Base-by-base conservation (phyloP, 371 early-diverging fungal genomes). In the Batkoa obscura region DNA sequence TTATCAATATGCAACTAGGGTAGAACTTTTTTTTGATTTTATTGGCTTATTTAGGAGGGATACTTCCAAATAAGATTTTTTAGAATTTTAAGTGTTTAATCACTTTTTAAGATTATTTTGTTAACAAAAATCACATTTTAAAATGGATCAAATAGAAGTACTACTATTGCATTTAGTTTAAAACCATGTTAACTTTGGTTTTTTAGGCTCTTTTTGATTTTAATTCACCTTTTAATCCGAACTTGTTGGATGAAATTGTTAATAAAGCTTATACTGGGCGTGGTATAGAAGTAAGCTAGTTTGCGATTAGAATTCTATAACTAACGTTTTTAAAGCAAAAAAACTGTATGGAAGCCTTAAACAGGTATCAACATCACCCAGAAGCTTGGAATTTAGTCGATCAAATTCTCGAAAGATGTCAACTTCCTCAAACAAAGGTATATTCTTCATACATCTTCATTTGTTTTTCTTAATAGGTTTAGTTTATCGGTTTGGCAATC, bases 331-430 rank as follows among this genome's bases (percentile, higher is more conserved):
- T 23, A 23, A 23, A 92, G 91, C 90, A 84, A 78, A 75, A 78
- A 66, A 66, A 68, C 53, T 94, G 94, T 33, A 80, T 83, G 62
- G 37, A 75, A 77, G 63, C 63, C 88, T 35, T 69, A 96, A 64
- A 81, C 89, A 54, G 33, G 23, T 54, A 42, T 54, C 37, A 54
- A 23, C 91, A 94, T 46, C 85, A 95, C 62, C 95, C 94, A 37
- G 93, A 94, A 50, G 79, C 98, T 42, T 99, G 99, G 99, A 83
- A 84, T 56, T 77, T 86, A 58, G 96, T 91, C 13, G 98, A 98
- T 66, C 72, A 71, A 23, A 98, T 99, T 65, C 69, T 99, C 55
- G 90, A 88, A 57, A 78, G 81, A 39, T 88, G 94, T 17, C 76
- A 69, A 63, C 70, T 76, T 10, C 61, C 81, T 43, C 79, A 91